Evolutionary conservation across 2,329 filamentous ascomycete species (phyloP), one percentile per base, ranked within the genome.

Genomic region (Emmonsiellopsis sp.): DNA sequence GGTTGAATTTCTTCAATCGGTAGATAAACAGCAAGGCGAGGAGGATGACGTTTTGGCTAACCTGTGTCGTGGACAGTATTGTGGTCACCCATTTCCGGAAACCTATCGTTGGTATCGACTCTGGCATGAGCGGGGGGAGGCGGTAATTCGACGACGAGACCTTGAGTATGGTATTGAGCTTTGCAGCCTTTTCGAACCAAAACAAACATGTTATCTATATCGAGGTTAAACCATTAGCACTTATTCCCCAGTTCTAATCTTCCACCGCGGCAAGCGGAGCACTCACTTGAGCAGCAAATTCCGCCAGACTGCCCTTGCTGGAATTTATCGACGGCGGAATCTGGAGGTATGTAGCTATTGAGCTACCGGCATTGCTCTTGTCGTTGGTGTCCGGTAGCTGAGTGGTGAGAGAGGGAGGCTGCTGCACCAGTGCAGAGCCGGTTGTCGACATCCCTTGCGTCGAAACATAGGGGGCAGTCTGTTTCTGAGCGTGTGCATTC

Each of bases 61-160:
- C 92, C 68, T 97, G 91, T 0, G 93, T 98, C 0, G 93, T 97
- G 0, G 88, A 87, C 14, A 98, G 76, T 53, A 97, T 89, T 7
- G 84, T 88, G 47, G 88, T 84, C 3, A 96, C 89, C 93, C 93
- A 97, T 78, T 95, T 94, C 64, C 85, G 82, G 68, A 97, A 97
- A 13, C 87, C 85, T 3, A 82, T 80, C 13, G 84, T 84, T 0
- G 92, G 90, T 47, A 85, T 80, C 8, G 91, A 89, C 60, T 93
- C 83, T 14, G 79, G 70, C 9, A 83, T 80, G 7, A 96, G 75
- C 34, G 79, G 73, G 53, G 78, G 72, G 46, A 81, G 66, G 37
- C 74, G 58, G 40, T 65, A 58, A 61, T 63, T 58, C 57, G 73
- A 65, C 7, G 69, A 68, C 39, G 71, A 69, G 5, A 81, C 72